These are phyloP conservation scores for Paramyrothecium roridum DNA, from an alignment of 2,329 filamentous ascomycete genomes.

Conservation along the genomic window DNA sequence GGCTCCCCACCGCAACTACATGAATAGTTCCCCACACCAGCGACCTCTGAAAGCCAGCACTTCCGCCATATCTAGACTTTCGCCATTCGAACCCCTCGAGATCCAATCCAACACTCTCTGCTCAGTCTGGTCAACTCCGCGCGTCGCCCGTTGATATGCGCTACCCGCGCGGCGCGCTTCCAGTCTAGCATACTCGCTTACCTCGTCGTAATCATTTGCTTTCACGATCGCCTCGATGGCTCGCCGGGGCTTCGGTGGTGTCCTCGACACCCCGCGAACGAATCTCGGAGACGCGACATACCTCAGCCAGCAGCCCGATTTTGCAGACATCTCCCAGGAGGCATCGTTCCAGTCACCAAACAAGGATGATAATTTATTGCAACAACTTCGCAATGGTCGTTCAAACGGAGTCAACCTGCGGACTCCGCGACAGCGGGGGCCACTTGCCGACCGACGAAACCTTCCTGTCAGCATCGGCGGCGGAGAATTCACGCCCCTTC, in stretches of 20 bases:
- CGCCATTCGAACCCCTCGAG: neutral
- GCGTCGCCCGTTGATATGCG: constrained; percentile 12
- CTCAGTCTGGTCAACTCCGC: neutral
- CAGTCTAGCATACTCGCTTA: constrained; percentile 13
- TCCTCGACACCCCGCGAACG: constrained; percentile 82
- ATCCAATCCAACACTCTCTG: constrained; percentile 8
- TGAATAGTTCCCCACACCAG: too few species aligned
- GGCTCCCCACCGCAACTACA: too few species aligned
- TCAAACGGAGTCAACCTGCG: constrained; percentile 55
- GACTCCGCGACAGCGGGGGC: constrained; percentile 71
- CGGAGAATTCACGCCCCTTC: constrained; percentile 88
- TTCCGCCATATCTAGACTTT: too few species aligned
- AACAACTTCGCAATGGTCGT: constrained; percentile 68
- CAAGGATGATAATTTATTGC: constrained; percentile 67
- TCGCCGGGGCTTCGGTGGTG: constrained; percentile 57
- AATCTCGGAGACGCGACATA: constrained; percentile 82
- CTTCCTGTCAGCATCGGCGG: constrained; percentile 61
- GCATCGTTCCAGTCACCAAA: constrained; percentile 80
- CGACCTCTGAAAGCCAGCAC: too few species aligned
- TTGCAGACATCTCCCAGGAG: constrained; percentile 78
- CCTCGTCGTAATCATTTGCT: neutral
- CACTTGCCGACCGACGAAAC: constrained; percentile 70
- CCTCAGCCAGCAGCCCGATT: constrained; percentile 64
- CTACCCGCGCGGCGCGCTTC: constrained; percentile 9
- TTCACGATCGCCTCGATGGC: constrained; percentile 46